A percentile compares a stretch with the other conserved stretches of the same genome.
phyloP scores from a whole-genome alignment of 169 alveolate species.

The Eimeria acervulina region DNA sequence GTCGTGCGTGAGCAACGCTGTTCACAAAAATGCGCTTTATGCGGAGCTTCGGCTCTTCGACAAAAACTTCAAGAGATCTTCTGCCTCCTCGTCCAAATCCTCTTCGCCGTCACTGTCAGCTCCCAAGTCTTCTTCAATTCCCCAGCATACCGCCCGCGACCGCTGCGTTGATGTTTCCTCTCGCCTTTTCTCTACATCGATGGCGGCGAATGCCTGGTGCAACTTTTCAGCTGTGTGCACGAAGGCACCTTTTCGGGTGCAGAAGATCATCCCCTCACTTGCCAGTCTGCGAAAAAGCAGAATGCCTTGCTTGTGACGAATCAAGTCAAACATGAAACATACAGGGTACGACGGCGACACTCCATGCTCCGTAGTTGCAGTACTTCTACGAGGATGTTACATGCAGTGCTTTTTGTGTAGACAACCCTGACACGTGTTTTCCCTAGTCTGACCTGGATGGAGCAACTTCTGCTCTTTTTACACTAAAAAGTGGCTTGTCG shows the following conservation, averaged over 20 bases:
- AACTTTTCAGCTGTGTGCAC: conserved; percentile 5
- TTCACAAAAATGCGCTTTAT: not conserved
- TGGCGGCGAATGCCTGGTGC: conserved; percentile 51
- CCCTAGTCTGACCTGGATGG: conserved; percentile 68
- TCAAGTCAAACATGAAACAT: not conserved
- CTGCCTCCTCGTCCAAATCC: conserved; percentile 71
- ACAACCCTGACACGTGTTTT: not conserved
- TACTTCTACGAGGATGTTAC: not conserved
- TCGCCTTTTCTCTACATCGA: conserved; percentile 8
- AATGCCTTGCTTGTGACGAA: no score
- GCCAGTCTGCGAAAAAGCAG: conserved; percentile 14
- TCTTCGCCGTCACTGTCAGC: conserved; percentile 71
- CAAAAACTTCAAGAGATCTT: conserved; percentile 19
- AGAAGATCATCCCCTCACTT: conserved; percentile 55
- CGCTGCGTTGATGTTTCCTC: not conserved
- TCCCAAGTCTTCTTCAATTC: conserved; percentile 9
- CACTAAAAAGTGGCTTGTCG: conserved; percentile 82
- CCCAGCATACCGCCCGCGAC: conserved; percentile 51
- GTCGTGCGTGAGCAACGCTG: not conserved
- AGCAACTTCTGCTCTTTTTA: conserved; percentile 70
- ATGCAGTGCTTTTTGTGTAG: not conserved
- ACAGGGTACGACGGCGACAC: not conserved
- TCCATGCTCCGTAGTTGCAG: no score
- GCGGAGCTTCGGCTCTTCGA: not conserved
- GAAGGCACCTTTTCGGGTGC: conserved; percentile 23